Conservation (phyloP, 164 flowering plant genomes). For the Echeveria elegans region DNA sequence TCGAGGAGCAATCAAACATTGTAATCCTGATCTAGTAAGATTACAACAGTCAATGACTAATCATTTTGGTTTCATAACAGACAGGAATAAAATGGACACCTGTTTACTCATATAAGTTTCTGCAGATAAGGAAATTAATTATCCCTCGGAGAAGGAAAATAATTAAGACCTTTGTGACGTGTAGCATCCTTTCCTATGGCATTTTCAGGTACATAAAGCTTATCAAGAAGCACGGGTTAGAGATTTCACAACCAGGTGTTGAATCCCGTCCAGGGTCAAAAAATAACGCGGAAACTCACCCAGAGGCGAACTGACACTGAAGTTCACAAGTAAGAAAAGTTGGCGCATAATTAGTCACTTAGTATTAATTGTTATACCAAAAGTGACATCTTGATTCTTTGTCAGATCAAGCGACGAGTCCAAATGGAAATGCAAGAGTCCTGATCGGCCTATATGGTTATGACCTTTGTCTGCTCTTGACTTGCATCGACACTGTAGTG, state of each 20-base stretch:
- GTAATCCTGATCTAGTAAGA: no score
- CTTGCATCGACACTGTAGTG: background rate
- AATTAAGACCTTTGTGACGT: background rate
- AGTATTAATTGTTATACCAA: background rate
- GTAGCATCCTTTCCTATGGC: slow-evolving; percentile 1
- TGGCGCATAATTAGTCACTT: background rate
- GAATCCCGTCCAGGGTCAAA: slow-evolving; percentile 40
- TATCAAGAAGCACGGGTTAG: slow-evolving; percentile 82
- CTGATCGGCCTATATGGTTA: slow-evolving; percentile 71
- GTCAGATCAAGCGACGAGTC: slow-evolving; percentile 60
- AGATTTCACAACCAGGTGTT: slow-evolving; percentile 92
- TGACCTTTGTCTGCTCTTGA: background rate
- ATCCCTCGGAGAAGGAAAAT: no score
- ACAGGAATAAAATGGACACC: no score
- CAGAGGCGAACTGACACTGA: slow-evolving; percentile 61
- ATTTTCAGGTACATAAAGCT: slow-evolving; percentile 58
- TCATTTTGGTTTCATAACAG: no score
- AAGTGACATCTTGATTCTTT: slow-evolving; percentile 2
- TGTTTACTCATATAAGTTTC: no score
- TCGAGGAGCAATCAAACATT: no score
- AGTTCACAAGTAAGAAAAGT: slow-evolving; percentile 94
- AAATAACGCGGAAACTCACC: slow-evolving; percentile 83
- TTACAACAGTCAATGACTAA: no score
- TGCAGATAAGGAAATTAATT: no score
- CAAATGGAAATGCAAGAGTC: slow-evolving; percentile 72